A percentile compares a stretch with the other conserved stretches of the same genome.
Evolutionary conservation across 495 filamentous ascomycete species (phyloP).

Genomic region (Penicillium coffeae): DNA sequence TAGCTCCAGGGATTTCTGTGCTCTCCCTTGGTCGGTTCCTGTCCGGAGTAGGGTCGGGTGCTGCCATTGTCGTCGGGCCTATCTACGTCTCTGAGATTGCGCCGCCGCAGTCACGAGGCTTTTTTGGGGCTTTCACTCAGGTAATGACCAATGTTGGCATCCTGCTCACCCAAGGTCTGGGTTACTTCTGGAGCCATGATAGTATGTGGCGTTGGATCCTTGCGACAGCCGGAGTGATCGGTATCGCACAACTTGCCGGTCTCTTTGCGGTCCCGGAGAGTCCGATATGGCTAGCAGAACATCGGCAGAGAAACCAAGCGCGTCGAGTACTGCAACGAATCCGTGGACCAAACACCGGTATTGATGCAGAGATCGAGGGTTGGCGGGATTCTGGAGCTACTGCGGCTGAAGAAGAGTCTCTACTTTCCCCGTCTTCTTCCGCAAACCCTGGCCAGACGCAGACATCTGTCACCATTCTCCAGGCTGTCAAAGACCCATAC

Average conservation of each 20-base stretch:
- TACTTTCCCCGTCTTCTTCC: constrained; percentile 36
- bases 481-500: constrained; percentile 57
- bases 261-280: constrained; percentile 75
- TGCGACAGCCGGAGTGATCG: constrained; percentile 66
- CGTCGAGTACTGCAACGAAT: constrained; percentile 67
- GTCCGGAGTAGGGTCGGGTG: constrained; percentile 79
- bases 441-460: constrained; percentile 21
- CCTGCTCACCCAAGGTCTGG: constrained; percentile 73
- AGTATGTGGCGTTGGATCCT: constrained; percentile 81
- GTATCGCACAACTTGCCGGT: constrained; percentile 58
- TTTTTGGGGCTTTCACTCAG: constrained; percentile 90
- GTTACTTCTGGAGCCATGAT: constrained; percentile 77
- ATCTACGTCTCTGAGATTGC: constrained; percentile 88
- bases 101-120: constrained; percentile 70
- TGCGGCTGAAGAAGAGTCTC: constrained; percentile 46
- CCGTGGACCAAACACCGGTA: constrained; percentile 61
- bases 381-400: constrained; percentile 55
- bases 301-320: constrained; percentile 58
- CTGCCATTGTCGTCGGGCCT: constrained; percentile 89
- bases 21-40: constrained; percentile 73
- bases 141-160: constrained; percentile 95
- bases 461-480: constrained; percentile 60
- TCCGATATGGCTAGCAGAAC: constrained; percentile 76
- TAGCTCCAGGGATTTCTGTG: constrained; percentile 61
- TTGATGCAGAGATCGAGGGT: constrained; percentile 66